These are phyloP conservation scores for Ogataea haglerorum DNA, from an alignment of 805 yeast genomes.

Conservation along the genomic window DNA sequence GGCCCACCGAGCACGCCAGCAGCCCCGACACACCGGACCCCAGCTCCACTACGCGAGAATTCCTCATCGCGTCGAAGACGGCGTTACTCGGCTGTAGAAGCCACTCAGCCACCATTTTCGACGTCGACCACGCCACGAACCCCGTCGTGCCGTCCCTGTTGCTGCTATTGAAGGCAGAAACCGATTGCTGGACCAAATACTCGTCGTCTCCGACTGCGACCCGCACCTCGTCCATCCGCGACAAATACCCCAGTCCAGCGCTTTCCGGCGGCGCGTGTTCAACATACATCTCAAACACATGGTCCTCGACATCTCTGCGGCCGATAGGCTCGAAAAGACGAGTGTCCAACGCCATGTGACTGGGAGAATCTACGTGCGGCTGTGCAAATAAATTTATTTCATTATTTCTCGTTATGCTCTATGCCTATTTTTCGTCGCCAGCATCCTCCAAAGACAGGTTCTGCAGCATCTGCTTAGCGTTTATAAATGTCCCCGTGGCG, in stretches of 20 bases:
- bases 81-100: slow-evolving; percentile 33
- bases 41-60: slow-evolving; percentile 45
- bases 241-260: slow-evolving; percentile 25
- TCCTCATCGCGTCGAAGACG: slow-evolving; percentile 18
- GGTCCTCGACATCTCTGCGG: slow-evolving; percentile 23
- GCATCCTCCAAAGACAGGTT: slow-evolving; percentile 15
- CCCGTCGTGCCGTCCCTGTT: slow-evolving; percentile 51
- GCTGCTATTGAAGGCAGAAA: slow-evolving; percentile 32
- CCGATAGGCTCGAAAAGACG: slow-evolving; percentile 5
- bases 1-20: slow-evolving; percentile 39
- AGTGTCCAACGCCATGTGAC: slow-evolving; percentile 1
- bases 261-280: slow-evolving; percentile 13
- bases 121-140: slow-evolving; percentile 57
- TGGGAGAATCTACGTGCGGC: neutral
- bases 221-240: slow-evolving; percentile 16
- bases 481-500: slow-evolving; percentile 25
- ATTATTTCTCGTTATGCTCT: slow-evolving; percentile 1
- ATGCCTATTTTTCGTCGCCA: neutral
- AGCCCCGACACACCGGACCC: slow-evolving; percentile 64
- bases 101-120: slow-evolving; percentile 54
- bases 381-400: neutral
- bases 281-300: slow-evolving; percentile 28
- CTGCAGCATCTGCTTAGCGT: slow-evolving; percentile 23
- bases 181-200: slow-evolving; percentile 33
- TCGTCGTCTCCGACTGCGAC: slow-evolving; percentile 19